Evolutionary conservation across 768 basidiomycete species (phyloP), one percentile per base, ranked within the genome.

Genomic region (Gelatoporia subvermispora): DNA sequence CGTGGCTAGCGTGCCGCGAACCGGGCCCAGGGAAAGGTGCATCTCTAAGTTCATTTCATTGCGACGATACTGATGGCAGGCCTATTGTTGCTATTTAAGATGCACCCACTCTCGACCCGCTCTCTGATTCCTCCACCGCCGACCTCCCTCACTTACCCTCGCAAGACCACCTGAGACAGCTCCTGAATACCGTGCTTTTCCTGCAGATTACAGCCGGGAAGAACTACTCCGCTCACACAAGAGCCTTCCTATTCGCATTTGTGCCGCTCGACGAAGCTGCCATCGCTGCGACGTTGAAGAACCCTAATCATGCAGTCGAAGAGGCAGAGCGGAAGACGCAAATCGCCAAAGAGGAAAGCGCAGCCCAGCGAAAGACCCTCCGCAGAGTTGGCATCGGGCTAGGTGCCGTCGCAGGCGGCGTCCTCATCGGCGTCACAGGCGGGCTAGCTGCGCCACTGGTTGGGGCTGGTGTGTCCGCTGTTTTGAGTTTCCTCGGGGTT

Each of bases 391-490:
- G 78, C 22, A 66, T 79, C 31, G 76, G 76, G 2, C 55, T 76
- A 17, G 76, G 74, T 15, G 78, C 78, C 21, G 63, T 80, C 13
- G 78, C 75, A 3, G 79, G 78, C 13, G 79, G 79, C 13, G 69
- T 79, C 18, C 64, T 81, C 25, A 62, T 81, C 13, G 80, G 78
- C 3, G 68, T 81, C 20, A 79, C 78, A n/a, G 80, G 79, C 40
- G 79, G 80, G 15, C 68, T 80, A 9, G 79, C 78, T 2, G 79
- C 79, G 9, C 79, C 79, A 13, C 54, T 81, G 0, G 74, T 82
- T 5, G 78, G 78, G n/a, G 78, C 77, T 15, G 76, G 72, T 2
- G 69, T 78, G 16, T 65, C 70, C 2, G 71, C 72, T 16, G 55
- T 79, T 5, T 63, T 81, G 8, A 75, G 76, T 1, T 72, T 71